These are phyloP conservation scores for Gloeopeniophorella convolvens DNA, from an alignment of 768 basidiomycete species.

Conservation along the genomic window DNA sequence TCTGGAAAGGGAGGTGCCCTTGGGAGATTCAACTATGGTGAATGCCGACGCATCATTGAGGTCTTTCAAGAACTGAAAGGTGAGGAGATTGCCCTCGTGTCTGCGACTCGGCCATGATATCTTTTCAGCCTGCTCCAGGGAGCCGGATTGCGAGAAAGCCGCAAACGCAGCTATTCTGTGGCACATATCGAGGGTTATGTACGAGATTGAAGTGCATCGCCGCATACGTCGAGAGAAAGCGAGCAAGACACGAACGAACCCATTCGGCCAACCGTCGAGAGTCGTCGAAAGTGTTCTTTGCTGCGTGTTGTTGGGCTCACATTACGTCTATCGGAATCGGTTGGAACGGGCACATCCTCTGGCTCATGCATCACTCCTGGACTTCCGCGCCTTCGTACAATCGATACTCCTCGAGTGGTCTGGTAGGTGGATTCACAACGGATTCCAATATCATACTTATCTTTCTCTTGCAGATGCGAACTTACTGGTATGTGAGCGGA, in stretches of 20 bases:
- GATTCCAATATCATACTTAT: background rate
- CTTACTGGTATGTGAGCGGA: background rate
- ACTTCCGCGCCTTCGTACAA: constrained; percentile 4
- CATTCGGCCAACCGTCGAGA: background rate
- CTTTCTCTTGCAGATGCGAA: constrained; percentile 2
- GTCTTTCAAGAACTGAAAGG: constrained; percentile 10
- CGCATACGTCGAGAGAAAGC: background rate
- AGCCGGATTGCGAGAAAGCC: background rate
- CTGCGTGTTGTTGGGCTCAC: constrained; percentile 5
- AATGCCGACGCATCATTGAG: constrained; percentile 4
- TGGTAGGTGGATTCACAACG: background rate
- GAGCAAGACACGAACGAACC: background rate
- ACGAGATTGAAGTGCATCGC: constrained; percentile 8
- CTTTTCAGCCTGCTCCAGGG: background rate
- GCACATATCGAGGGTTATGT: constrained; percentile 8
- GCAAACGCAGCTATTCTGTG: constrained; percentile 6
- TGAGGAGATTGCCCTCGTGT: background rate
- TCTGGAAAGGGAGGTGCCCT: background rate
- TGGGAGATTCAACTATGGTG: constrained; percentile 9
- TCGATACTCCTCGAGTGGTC: constrained; percentile 3
- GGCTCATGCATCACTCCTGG: background rate
- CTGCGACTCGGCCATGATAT: background rate
- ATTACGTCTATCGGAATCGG: constrained; percentile 2
- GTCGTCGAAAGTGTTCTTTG: background rate
- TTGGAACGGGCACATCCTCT: constrained; percentile 5